phyloP scores from a whole-genome alignment of 1,284 basidiomycete species.

The Moniliophthora roreri region DNA sequence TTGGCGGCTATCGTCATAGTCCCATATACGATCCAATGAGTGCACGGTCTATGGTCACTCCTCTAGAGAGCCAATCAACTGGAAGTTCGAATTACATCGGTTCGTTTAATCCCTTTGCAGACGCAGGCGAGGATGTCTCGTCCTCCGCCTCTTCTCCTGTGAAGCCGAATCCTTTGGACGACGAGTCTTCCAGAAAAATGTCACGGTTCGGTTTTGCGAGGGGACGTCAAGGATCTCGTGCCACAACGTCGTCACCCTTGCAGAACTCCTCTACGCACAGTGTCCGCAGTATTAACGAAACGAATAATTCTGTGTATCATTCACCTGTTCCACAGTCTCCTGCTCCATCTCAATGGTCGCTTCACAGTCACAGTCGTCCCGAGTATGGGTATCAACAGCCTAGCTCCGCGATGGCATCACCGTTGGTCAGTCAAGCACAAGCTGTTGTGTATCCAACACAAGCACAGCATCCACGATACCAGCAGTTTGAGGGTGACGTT shows the following conservation, averaged over 20 bases:
- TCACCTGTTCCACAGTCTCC: constrained; percentile 38
- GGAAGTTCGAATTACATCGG: constrained; percentile 61
- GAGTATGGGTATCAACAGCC: constrained; percentile 43
- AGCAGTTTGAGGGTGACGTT: constrained; percentile 55
- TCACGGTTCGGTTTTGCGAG: constrained; percentile 86
- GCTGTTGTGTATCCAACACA: constrained; percentile 30
- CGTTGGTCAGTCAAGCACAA: constrained; percentile 48
- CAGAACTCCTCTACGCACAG: constrained; percentile 58
- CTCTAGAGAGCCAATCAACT: constrained; percentile 45
- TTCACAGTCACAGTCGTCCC: constrained; percentile 40
- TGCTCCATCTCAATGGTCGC: constrained; percentile 46
- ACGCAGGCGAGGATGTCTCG: constrained; percentile 44
- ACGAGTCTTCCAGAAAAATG: constrained; percentile 63
- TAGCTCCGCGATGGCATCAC: constrained; percentile 44
- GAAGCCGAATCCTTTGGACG: constrained; percentile 44
- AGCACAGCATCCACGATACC: constrained; percentile 46
- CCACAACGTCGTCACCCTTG: constrained; percentile 55
- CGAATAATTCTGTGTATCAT: constrained; percentile 42
- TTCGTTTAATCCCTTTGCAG: constrained; percentile 78
- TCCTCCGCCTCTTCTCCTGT: constrained; percentile 28
- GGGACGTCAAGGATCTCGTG: constrained; percentile 59
- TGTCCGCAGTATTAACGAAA: constrained; percentile 40
- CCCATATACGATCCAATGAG: constrained; percentile 53
- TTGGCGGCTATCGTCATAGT: constrained; percentile 47
- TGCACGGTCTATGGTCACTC: constrained; percentile 34